These are phyloP conservation scores for Fagopyrum homotropicum DNA, from an alignment of 148 eudicot species.

Conservation along the genomic window DNA sequence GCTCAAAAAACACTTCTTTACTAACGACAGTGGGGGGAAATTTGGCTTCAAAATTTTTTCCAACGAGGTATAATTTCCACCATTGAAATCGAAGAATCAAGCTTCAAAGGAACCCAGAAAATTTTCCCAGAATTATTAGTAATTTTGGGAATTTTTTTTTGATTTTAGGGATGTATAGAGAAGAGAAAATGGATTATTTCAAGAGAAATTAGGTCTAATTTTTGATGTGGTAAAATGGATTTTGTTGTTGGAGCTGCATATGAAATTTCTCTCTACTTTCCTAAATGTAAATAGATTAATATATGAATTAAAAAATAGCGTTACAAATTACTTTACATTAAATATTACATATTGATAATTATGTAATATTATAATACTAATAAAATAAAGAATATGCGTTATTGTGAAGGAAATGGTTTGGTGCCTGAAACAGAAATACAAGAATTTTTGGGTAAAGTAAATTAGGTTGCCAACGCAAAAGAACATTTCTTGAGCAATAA, in stretches of 20 bases:
- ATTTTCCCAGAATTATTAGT: not conserved
- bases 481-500: conserved; percentile 51
- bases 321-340: conserved; percentile 19
- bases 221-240: conserved; percentile 33
- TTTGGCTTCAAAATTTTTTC: conserved; percentile 5
- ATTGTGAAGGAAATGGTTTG: conserved; percentile 70
- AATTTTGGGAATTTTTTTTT: conserved; percentile 15
- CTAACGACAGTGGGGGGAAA: not conserved
- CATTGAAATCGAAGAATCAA: conserved; percentile 15
- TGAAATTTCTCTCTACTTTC: conserved; percentile 17
- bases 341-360: conserved; percentile 35
- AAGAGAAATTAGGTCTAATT: conserved; percentile 36
- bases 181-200: conserved; percentile 9
- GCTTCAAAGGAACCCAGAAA: not conserved
- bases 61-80: conserved; percentile 16
- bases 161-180: not conserved
- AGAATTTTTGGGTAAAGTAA: conserved; percentile 57
- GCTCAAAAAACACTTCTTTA: not conserved
- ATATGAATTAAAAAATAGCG: not conserved
- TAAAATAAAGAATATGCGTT: conserved; percentile 59
- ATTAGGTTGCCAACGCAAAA: conserved; percentile 97
- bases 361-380: conserved; percentile 17
- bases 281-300: conserved; percentile 24
- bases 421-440: conserved; percentile 39
- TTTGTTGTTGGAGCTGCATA: conserved; percentile 30